Evolutionary conservation across 2,329 filamentous ascomycete species (phyloP).

Genomic region (Arachnopeziza araneosa): DNA sequence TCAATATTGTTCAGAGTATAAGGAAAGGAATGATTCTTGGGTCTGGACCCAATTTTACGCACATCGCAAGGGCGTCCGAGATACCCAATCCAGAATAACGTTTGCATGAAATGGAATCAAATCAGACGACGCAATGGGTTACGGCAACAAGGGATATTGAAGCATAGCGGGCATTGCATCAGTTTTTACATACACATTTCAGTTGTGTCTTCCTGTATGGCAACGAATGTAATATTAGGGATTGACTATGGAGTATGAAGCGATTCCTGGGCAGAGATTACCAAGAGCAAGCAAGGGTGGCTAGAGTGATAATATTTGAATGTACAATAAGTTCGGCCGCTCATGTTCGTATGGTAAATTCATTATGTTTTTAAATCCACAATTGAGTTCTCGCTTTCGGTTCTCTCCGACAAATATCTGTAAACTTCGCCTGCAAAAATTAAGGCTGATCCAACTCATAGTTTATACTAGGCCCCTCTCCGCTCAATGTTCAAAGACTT

Average conservation of each 20-base stretch:
- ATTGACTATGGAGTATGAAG: neutral
- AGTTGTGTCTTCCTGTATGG: neutral
- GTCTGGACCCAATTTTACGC: neutral
- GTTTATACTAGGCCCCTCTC: too few species aligned
- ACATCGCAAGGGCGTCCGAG: neutral
- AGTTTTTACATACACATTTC: neutral
- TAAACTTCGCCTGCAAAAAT: too few species aligned
- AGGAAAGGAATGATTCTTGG: neutral
- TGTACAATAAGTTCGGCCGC: neutral
- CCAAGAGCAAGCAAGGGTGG: neutral
- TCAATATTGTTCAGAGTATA: neutral
- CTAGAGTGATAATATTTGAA: neutral
- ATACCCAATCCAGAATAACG: neutral
- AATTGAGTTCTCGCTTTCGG: too few species aligned
- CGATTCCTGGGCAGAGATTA: too few species aligned
- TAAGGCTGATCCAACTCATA: too few species aligned
- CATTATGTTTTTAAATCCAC: too few species aligned
- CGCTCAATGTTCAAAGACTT: too few species aligned
- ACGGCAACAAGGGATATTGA: neutral
- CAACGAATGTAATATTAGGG: neutral
- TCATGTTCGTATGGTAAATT: too few species aligned
- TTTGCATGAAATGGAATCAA: neutral
- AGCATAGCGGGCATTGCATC: neutral
- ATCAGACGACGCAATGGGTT: neutral
- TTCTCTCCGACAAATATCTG: too few species aligned